A percentile compares a stretch with the other conserved stretches of the same genome.
Conservation (phyloP, 169 alveolate genomes). For the Fabrea salina region DNA sequence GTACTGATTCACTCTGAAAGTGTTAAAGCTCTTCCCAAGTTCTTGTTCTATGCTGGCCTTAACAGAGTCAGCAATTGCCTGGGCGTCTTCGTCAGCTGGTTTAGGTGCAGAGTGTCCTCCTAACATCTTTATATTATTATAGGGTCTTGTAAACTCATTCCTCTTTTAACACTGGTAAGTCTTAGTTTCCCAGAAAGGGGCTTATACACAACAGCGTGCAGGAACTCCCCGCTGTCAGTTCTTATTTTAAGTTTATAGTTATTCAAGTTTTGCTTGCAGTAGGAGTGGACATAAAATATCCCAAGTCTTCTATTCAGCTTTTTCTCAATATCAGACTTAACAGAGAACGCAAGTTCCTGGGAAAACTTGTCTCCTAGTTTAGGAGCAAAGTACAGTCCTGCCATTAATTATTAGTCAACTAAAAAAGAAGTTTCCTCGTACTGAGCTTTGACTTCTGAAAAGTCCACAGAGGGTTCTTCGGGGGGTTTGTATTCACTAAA, state of each 20-base stretch:
- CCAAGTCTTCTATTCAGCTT: not conserved
- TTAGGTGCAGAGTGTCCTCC: not conserved
- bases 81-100: not conserved
- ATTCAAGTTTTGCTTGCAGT: constrained; percentile 47
- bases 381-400: not conserved
- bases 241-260: constrained; percentile 52
- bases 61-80: not conserved
- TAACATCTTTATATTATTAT: not conserved
- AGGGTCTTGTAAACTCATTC: too few species aligned
- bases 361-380: not conserved
- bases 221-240: constrained; percentile 39
- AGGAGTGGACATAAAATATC: not conserved
- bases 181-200: too few species aligned
- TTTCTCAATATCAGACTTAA: not conserved
- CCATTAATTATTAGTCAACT: too few species aligned
- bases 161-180: too few species aligned
- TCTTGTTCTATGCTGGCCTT: not conserved
- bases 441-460: not conserved
- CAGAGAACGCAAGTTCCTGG: not conserved
- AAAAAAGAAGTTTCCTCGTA: too few species aligned
- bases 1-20: not conserved
- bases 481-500: too few species aligned
- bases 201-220: constrained; percentile 51
- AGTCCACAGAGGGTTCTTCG: not conserved
- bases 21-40: not conserved